Percentiles rank a stretch among this genome's conserved stretches.
phyloP scores from a whole-genome alignment of 768 basidiomycete genomes.

The Daedaleopsis nitida region DNA sequence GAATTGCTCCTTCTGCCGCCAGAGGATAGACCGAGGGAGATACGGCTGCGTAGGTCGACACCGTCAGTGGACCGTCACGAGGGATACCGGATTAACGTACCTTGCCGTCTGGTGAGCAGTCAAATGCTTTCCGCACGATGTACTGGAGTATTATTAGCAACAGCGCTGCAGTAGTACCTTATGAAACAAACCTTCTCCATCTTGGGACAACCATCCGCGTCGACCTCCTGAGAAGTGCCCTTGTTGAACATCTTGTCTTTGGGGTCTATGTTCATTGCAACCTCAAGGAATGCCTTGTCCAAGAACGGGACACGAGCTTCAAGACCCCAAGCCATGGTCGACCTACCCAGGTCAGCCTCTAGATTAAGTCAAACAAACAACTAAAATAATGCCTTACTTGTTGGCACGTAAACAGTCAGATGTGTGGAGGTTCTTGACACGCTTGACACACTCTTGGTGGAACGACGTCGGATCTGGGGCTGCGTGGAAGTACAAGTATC shows the following conservation, averaged over 20 bases:
- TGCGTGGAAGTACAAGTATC: slow-evolving; percentile 99
- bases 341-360: slow-evolving; percentile 45
- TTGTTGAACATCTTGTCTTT: slow-evolving; percentile 89
- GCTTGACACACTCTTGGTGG: slow-evolving; percentile 92
- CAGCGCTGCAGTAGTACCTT: background rate
- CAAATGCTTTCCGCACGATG: slow-evolving; percentile 95
- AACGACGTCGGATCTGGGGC: slow-evolving; percentile 87
- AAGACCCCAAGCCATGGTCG: slow-evolving; percentile 99
- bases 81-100: slow-evolving; percentile 31
- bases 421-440: slow-evolving; percentile 97
- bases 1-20: slow-evolving; percentile 99
- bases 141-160: slow-evolving; percentile 53
- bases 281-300: slow-evolving; percentile 94
- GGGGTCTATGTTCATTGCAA: slow-evolving; percentile 88
- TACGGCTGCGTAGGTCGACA: slow-evolving; percentile 62
- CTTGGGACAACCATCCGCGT: slow-evolving; percentile 82
- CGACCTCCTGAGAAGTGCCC: slow-evolving; percentile 68
- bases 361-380: background rate
- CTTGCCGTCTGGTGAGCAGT: slow-evolving; percentile 79
- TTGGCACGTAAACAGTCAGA: slow-evolving; percentile 97
- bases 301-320: slow-evolving; percentile 99
- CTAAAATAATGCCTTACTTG: slow-evolving; percentile 58
- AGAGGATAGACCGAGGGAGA: slow-evolving; percentile 90
- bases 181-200: slow-evolving; percentile 85
- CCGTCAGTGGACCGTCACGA: background rate